Conservation (phyloP, 768 basidiomycete genomes). For the Nidula microcarpa region DNA sequence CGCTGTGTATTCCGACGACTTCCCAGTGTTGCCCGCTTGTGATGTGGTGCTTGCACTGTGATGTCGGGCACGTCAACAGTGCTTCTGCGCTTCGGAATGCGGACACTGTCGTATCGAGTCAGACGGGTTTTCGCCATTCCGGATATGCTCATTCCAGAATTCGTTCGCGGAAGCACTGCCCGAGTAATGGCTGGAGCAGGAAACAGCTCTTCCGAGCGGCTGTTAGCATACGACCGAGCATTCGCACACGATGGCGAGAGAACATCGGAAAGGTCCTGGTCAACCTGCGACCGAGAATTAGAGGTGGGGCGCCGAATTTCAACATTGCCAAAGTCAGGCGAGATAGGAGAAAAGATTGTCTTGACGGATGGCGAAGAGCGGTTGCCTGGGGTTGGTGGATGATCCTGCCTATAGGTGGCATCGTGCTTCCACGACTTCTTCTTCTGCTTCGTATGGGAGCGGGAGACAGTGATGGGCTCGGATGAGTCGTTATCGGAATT, state of each 20-base stretch:
- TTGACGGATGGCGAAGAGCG: slow-evolving; percentile 68
- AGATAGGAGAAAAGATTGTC: slow-evolving; percentile 50
- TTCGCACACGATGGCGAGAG: slow-evolving; percentile 70
- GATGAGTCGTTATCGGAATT: slow-evolving; percentile 33
- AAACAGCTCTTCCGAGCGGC: slow-evolving; percentile 63
- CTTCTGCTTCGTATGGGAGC: slow-evolving; percentile 22
- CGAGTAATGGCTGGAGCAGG: slow-evolving; percentile 43
- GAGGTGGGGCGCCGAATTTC: slow-evolving; percentile 67
- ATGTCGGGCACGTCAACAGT: slow-evolving; percentile 32
- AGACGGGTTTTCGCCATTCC: slow-evolving; percentile 62
- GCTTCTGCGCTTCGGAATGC: slow-evolving; percentile 58
- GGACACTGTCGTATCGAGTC: slow-evolving; percentile 67
- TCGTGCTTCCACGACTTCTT: slow-evolving; percentile 21
- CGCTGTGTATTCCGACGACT: slow-evolving; percentile 27
- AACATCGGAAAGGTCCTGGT: slow-evolving; percentile 77
- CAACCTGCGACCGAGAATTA: slow-evolving; percentile 65
- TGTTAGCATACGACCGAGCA: slow-evolving; percentile 63
- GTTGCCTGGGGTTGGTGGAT: slow-evolving; percentile 37
- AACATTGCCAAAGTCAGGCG: slow-evolving; percentile 53
- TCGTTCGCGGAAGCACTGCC: slow-evolving; percentile 47
- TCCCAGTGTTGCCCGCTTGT: slow-evolving; percentile 12
- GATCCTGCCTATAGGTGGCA: slow-evolving; percentile 15
- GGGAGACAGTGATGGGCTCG: slow-evolving; percentile 30
- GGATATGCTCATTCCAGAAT: slow-evolving; percentile 58
- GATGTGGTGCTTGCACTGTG: slow-evolving; percentile 17